Percentiles rank a stretch among this genome's conserved stretches.
These are phyloP conservation scores for Colletotrichum siamense DNA, from an alignment of 2,329 filamentous ascomycete genomes.

Conservation along the genomic window DNA sequence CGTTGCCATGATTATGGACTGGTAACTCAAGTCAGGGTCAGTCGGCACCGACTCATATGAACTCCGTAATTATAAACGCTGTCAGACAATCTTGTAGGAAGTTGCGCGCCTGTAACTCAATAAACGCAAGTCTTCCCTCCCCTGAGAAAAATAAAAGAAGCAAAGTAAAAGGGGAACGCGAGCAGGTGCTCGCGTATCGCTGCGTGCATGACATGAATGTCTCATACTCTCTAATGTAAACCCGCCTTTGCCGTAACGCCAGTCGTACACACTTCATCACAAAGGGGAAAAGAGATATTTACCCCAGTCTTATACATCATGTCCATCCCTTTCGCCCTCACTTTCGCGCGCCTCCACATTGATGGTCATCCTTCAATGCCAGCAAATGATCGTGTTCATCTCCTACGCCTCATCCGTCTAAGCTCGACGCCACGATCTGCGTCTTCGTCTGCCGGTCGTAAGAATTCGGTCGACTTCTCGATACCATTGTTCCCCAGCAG, in stretches of 20 bases:
- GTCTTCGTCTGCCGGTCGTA: neutral
- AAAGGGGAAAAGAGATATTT: neutral
- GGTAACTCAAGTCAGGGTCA: conserved; percentile 22
- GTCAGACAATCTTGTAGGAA: neutral
- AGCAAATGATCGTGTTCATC: conserved; percentile 19
- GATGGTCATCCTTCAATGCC: neutral
- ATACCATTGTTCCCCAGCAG: conserved; percentile 74
- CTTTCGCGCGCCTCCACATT: neutral
- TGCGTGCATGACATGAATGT: neutral
- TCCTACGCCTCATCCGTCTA: conserved; percentile 31
- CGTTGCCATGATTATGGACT: conserved; percentile 40
- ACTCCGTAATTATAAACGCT: neutral
- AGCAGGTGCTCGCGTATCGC: neutral
- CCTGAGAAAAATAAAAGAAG: neutral
- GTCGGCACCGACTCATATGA: neutral
- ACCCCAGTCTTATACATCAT: neutral
- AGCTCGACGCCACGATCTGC: conserved; percentile 30
- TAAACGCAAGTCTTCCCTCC: neutral
- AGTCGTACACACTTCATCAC: neutral
- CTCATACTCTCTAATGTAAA: neutral
- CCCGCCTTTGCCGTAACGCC: conserved; percentile 1
- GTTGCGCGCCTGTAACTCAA: neutral
- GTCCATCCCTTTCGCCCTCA: neutral
- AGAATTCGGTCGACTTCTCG: conserved; percentile 40
- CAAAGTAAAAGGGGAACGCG: neutral